Conservation (phyloP, 2,329 filamentous ascomycete species). For the Penicillium rolfsii region DNA sequence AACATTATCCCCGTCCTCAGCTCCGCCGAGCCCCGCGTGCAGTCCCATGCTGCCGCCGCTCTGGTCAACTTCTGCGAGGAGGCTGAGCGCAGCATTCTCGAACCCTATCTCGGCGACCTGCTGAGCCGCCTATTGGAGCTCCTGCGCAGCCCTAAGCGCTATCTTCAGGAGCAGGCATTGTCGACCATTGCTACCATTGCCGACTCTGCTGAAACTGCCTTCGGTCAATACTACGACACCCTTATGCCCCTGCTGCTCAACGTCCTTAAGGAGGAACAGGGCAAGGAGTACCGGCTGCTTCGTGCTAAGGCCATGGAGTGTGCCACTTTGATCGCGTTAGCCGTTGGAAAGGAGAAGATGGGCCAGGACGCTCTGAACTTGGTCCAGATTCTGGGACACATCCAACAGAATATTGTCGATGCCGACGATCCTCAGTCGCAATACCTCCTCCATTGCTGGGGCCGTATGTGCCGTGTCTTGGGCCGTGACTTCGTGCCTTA, state of each 20-base stretch:
- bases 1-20: slow-evolving; percentile 91
- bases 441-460: slow-evolving; percentile 98
- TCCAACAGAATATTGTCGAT: slow-evolving; percentile 85
- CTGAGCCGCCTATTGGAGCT: slow-evolving; percentile 83
- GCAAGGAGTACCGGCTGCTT: slow-evolving; percentile 88
- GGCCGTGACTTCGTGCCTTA: slow-evolving; percentile 90
- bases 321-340: slow-evolving; percentile 88
- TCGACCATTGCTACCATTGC: slow-evolving; percentile 98
- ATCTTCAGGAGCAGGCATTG: slow-evolving; percentile 95
- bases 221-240: slow-evolving; percentile 91
- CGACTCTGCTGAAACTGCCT: slow-evolving; percentile 95
- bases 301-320: slow-evolving; percentile 99
- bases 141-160: slow-evolving; percentile 88
- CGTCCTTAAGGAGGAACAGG: slow-evolving; percentile 84
- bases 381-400: slow-evolving; percentile 82
- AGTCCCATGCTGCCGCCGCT: slow-evolving; percentile 95
- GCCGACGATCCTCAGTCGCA: slow-evolving; percentile 94
- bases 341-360: slow-evolving; percentile 91
- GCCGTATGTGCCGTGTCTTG: slow-evolving; percentile 95
- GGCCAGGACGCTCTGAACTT: slow-evolving; percentile 83
- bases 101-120: slow-evolving; percentile 89
- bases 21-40: slow-evolving; percentile 87
- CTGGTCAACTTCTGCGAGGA: slow-evolving; percentile 99
- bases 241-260: slow-evolving; percentile 94
- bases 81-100: slow-evolving; percentile 86